Conservation (phyloP, 2,329 filamentous ascomycete species). For the Capronia coronata region DNA sequence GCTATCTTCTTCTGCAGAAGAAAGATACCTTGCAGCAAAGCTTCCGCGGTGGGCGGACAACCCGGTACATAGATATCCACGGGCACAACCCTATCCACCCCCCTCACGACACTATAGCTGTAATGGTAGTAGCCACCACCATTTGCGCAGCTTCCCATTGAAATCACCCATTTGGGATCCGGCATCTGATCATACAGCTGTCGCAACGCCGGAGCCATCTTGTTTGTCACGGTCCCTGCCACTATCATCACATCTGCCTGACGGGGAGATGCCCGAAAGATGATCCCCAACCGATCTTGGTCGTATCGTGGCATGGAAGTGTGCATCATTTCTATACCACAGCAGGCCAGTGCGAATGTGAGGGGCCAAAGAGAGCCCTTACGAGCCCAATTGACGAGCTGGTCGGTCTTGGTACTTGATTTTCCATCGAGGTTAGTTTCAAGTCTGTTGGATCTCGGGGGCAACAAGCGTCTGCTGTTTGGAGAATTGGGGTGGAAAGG, state of each 20-base stretch:
- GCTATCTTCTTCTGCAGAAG: conserved; percentile 63
- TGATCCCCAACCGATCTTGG: conserved; percentile 79
- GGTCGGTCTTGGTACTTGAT: conserved; percentile 43
- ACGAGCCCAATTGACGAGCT: conserved; percentile 74
- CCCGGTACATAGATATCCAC: conserved; percentile 75
- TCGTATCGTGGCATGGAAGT: conserved; percentile 83
- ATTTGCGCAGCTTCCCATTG: conserved; percentile 78
- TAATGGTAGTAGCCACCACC: conserved; percentile 83
- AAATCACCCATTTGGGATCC: conserved; percentile 77
- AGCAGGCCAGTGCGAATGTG: conserved; percentile 82
- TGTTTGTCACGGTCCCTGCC: conserved; percentile 85
- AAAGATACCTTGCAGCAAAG: conserved; percentile 57
- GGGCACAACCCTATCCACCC: conserved; percentile 68
- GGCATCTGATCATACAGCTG: conserved; percentile 96
- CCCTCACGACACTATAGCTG: conserved; percentile 68
- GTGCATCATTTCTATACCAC: conserved; percentile 89
- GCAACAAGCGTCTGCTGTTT: too few relatives aligned
- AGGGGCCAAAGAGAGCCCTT: conserved; percentile 84
- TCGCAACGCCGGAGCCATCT: conserved; percentile 84
- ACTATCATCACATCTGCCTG: conserved; percentile 91
- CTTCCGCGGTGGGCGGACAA: conserved; percentile 51
- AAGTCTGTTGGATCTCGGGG: not conserved
- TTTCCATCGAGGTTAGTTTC: not conserved
- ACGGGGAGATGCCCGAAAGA: conserved; percentile 78
- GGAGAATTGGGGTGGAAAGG: not conserved